Evolutionary conservation across 163 green algal species (phyloP).

Genomic region (Chloroidium sp.): DNA sequence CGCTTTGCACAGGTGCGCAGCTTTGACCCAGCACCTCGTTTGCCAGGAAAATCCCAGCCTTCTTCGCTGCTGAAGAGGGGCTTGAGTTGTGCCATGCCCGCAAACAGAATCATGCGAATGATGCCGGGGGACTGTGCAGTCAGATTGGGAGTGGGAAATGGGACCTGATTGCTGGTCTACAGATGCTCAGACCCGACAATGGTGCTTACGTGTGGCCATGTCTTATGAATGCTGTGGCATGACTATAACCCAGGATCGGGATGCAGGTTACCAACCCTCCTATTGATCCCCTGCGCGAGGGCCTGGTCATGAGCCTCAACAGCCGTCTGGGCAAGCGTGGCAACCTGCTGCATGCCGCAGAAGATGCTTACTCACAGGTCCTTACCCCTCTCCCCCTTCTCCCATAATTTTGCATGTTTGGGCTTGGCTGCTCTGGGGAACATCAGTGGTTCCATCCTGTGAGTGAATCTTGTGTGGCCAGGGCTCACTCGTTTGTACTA

Average conservation of each 20-base stretch:
- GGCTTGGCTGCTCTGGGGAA: background rate
- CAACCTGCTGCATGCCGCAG: slow-evolving; percentile 86
- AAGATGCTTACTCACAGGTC: slow-evolving; percentile 68
- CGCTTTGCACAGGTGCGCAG: slow-evolving; percentile 82
- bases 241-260: background rate
- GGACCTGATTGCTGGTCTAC: too few species aligned
- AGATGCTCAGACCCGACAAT: too few species aligned
- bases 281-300: slow-evolving; percentile 97
- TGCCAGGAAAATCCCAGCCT: background rate
- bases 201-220: background rate
- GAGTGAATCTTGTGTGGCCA: too few species aligned
- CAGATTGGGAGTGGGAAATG: too few species aligned
- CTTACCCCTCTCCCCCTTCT: background rate
- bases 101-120: too few species aligned
- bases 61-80: too few species aligned
- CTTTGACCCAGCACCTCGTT: background rate
- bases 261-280: slow-evolving; percentile 97
- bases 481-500: background rate
- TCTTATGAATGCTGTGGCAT: background rate
- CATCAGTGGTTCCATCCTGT: background rate
- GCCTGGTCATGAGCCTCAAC: slow-evolving; percentile 95
- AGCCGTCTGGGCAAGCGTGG: slow-evolving; percentile 88
- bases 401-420: too few species aligned
- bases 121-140: too few species aligned
- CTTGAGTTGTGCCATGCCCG: too few species aligned